These are phyloP conservation scores for Akanthomyces lecanii DNA, from an alignment of 2,329 filamentous ascomycete genomes.

Conservation along the genomic window DNA sequence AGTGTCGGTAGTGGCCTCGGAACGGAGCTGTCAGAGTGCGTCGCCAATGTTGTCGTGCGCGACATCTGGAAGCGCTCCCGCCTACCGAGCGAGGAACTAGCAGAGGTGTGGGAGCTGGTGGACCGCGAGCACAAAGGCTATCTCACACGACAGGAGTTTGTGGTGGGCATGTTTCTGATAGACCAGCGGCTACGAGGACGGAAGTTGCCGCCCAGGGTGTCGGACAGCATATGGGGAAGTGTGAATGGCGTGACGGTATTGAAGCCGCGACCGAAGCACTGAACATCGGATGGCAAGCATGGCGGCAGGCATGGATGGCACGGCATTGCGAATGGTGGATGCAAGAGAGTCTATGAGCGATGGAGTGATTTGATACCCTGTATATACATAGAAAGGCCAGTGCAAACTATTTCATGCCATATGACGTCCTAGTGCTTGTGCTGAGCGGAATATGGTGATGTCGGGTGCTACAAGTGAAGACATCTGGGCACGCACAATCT, in stretches of 20 bases:
- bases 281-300: not conserved
- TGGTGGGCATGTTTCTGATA: slow-evolving; percentile 78
- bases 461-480: too few species aligned
- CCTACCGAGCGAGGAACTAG: slow-evolving; percentile 62
- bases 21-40: slow-evolving; percentile 42
- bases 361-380: slow-evolving; percentile 5
- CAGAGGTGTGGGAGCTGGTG: slow-evolving; percentile 74
- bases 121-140: slow-evolving; percentile 52
- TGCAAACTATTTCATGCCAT: not conserved
- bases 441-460: too few species aligned
- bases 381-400: slow-evolving; percentile 1
- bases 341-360: too few species aligned
- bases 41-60: slow-evolving; percentile 63
- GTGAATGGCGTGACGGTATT: slow-evolving; percentile 45
- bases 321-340: too few species aligned
- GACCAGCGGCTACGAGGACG: slow-evolving; percentile 76
- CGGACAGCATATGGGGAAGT: slow-evolving; percentile 72
- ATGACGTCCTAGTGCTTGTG: not conserved
- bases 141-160: slow-evolving; percentile 67
- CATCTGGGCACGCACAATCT: too few species aligned
- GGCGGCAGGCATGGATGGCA: too few species aligned
- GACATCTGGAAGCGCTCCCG: slow-evolving; percentile 74
- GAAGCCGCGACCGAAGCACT: slow-evolving; percentile 26
- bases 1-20: slow-evolving; percentile 20
- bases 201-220: slow-evolving; percentile 68